Conservation (phyloP, 805 yeast genomes). For the Lachancea sp. region DNA sequence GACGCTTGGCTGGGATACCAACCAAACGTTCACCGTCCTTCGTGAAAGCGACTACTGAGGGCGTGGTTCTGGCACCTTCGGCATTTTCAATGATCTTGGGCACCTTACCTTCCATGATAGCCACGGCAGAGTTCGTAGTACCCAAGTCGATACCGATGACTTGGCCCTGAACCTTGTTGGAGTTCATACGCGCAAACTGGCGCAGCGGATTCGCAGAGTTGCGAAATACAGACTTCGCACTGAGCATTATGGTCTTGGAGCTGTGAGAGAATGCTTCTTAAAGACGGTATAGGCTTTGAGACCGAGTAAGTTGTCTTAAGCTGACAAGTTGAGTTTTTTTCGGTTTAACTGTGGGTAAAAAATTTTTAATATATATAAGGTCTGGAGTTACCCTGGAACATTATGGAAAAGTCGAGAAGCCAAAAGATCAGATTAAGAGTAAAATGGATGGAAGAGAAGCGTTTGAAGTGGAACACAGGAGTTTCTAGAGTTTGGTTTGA, state of each 20-base stretch:
- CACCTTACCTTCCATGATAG: conserved; percentile 62
- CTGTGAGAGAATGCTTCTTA: too few species aligned
- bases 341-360: not conserved
- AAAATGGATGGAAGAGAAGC: not conserved
- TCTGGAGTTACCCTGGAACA: conserved; percentile 1
- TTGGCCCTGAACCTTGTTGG: conserved; percentile 34
- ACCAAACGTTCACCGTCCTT: conserved; percentile 86
- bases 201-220: conserved; percentile 10
- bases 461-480: not conserved
- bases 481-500: too few species aligned
- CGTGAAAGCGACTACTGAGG: conserved; percentile 92
- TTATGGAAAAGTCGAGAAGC: conserved; percentile 1
- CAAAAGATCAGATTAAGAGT: not conserved
- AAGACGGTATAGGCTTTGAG: too few species aligned
- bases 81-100: conserved; percentile 74
- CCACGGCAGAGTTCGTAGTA: conserved; percentile 85
- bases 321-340: too few species aligned
- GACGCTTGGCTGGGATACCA: conserved; percentile 94
- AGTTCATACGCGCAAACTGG: conserved; percentile 31
- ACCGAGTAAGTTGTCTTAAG: too few species aligned
- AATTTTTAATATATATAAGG: conserved; percentile 1
- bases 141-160: conserved; percentile 84
- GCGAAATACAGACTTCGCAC: conserved; percentile 11
- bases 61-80: conserved; percentile 83
- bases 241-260: too few species aligned